These are phyloP conservation scores for Penicillium brasilianum DNA, from an alignment of 2,329 filamentous ascomycete species.

Conservation along the genomic window DNA sequence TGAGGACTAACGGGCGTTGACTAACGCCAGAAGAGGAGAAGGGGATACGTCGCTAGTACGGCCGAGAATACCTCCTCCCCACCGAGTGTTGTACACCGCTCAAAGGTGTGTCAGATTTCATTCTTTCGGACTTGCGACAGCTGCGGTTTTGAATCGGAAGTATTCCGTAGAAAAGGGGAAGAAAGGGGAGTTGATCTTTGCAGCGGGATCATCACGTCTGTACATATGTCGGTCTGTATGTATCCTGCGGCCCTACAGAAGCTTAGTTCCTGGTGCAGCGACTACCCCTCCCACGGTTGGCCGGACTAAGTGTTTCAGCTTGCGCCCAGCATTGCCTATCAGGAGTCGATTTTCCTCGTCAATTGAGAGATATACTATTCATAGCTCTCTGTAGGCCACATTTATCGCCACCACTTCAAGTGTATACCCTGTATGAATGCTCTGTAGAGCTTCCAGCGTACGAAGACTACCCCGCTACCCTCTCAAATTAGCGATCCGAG, in stretches of 20 bases:
- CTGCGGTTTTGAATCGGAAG: not conserved
- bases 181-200: not conserved
- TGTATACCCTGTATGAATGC: not conserved
- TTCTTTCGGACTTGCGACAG: not conserved
- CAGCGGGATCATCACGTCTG: not conserved
- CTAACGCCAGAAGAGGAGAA: not conserved
- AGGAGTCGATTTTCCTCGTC: not conserved
- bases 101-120: not conserved
- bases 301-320: not conserved
- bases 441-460: too few relatives aligned
- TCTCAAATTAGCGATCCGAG: not conserved
- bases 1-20: not conserved
- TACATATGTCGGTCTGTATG: not conserved
- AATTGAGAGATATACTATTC: not conserved
- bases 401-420: not conserved
- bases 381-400: not conserved
- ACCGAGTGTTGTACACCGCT: conserved; percentile 2
- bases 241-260: not conserved
- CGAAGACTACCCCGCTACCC: not conserved
- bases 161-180: not conserved
- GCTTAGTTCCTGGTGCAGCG: not conserved
- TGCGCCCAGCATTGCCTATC: not conserved
- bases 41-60: not conserved
- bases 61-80: not conserved
- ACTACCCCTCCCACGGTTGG: not conserved